phyloP scores from a whole-genome alignment of 2,329 filamentous ascomycete species.

The Trichoderma citrinoviride region DNA sequence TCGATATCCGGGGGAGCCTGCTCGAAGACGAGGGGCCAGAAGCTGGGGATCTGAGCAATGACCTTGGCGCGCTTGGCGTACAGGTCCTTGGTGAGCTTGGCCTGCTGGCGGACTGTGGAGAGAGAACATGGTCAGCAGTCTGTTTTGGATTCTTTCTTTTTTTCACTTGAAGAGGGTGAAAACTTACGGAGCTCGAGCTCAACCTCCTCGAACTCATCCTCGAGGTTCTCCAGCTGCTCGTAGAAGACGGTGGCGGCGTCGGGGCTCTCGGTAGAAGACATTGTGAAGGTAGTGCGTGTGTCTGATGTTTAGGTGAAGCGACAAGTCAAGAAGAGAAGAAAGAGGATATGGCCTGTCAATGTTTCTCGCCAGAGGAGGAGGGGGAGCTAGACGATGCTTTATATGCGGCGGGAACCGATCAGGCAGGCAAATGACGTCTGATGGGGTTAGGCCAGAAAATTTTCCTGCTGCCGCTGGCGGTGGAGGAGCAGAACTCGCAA shows the following conservation, averaged over 20 bases:
- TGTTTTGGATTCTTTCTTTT: not conserved
- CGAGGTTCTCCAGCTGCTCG: conserved; percentile 74
- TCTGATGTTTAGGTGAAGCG: not conserved
- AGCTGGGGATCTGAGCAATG: conserved; percentile 72
- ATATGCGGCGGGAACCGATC: conserved; percentile 9
- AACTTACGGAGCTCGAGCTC: conserved; percentile 79
- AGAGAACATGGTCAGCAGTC: not conserved
- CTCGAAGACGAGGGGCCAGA: conserved; percentile 94
- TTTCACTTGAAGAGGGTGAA: conserved; percentile 27
- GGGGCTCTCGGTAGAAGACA: conserved; percentile 39
- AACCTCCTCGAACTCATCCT: conserved; percentile 79
- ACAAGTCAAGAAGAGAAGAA: not conserved
- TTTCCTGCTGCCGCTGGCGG: conserved; percentile 2
- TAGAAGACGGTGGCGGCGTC: conserved; percentile 58
- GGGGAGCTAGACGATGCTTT: conserved; percentile 1
- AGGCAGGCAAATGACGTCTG: conserved; percentile 8
- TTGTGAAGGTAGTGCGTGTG: conserved; percentile 27
- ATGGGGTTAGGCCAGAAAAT: conserved; percentile 11
- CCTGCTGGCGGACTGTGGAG: conserved; percentile 66
- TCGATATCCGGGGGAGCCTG: conserved; percentile 83
- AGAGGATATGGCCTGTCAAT: not conserved
- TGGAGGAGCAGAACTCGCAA: not conserved
- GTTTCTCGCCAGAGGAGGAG: not conserved
- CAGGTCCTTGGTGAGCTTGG: conserved; percentile 64
- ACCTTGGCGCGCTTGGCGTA: conserved; percentile 73